Conservation (phyloP, 176 grass and related monocot genomes). For the Elaeis guineensis region DNA sequence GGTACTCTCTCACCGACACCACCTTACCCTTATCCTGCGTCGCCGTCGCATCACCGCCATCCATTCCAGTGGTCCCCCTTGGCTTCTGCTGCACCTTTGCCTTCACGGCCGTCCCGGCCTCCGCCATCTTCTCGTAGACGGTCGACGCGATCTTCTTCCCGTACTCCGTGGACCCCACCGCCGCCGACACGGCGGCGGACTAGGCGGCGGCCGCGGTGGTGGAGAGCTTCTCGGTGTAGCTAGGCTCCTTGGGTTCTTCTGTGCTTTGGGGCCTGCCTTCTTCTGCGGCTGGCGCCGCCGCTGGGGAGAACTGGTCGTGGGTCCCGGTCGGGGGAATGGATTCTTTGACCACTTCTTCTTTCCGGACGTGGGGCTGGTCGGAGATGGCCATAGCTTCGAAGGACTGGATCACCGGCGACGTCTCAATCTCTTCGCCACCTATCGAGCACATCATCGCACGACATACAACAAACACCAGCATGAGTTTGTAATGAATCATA, state of each 20-base stretch:
- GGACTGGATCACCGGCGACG: slow-evolving; percentile 41
- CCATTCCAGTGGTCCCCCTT: not conserved
- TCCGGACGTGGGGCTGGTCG: slow-evolving; percentile 21
- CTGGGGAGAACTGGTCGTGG: too few species aligned
- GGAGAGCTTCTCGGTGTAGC: slow-evolving; percentile 42
- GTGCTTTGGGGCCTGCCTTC: too few species aligned
- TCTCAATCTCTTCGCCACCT: slow-evolving; percentile 70
- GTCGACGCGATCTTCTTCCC: slow-evolving; percentile 48
- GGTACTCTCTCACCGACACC: slow-evolving; percentile 31
- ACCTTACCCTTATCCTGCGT: slow-evolving; percentile 31
- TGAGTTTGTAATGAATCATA: too few species aligned
- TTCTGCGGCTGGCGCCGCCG: too few species aligned
- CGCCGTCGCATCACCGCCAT: not conserved
- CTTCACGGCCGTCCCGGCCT: slow-evolving; percentile 29
- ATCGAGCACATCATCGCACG: not conserved
- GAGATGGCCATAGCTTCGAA: slow-evolving; percentile 56
- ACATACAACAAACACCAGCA: too few species aligned
- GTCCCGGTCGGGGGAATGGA: too few species aligned
- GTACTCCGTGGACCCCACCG: slow-evolving; percentile 40
- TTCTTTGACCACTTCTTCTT: not conserved
- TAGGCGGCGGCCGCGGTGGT: not conserved
- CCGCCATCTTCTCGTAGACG: slow-evolving; percentile 53
- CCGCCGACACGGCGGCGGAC: slow-evolving; percentile 29
- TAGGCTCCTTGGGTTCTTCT: not conserved
- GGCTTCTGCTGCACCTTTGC: slow-evolving; percentile 30